Evolutionary conservation across 805 yeast genomes (phyloP).

Genomic region (Aciculoconidium aculeatum): DNA sequence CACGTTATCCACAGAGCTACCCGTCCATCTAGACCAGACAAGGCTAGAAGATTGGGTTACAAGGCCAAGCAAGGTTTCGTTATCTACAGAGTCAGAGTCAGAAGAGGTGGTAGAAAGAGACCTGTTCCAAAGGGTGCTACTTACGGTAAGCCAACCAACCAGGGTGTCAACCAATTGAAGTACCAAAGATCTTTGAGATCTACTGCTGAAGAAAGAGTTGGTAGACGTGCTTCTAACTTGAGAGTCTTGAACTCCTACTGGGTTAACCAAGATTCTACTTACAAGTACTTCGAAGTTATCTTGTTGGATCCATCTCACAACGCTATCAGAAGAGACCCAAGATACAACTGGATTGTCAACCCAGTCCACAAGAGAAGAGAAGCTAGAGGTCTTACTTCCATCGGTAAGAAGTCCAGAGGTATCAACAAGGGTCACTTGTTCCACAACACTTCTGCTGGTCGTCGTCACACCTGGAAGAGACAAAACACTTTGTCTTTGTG

Average conservation of each 20-base stretch:
- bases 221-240: slow-evolving; percentile 97
- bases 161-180: slow-evolving; percentile 98
- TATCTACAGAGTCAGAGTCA: slow-evolving; percentile 97
- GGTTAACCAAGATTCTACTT: slow-evolving; percentile 99
- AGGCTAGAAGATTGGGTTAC: slow-evolving; percentile 99
- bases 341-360: slow-evolving; percentile 99
- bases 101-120: slow-evolving; percentile 99
- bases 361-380: slow-evolving; percentile 99
- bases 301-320: slow-evolving; percentile 96
- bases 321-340: slow-evolving; percentile 97
- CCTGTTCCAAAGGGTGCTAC: slow-evolving; percentile 99
- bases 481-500: slow-evolving; percentile 97
- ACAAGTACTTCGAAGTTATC: slow-evolving; percentile 98
- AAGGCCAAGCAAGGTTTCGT: slow-evolving; percentile 99
- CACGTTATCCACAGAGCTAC: slow-evolving; percentile 97
- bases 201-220: slow-evolving; percentile 99
- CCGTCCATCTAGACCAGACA: slow-evolving; percentile 99
- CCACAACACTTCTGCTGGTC: slow-evolving; percentile 98
- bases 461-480: slow-evolving; percentile 99
- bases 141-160: slow-evolving; percentile 99
- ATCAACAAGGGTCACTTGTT: slow-evolving; percentile 99
- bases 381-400: slow-evolving; percentile 96
- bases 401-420: slow-evolving; percentile 99
- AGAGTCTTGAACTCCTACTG: slow-evolving; percentile 99
- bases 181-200: slow-evolving; percentile 98